A percentile compares a stretch with the other conserved stretches of the same genome.
Conservation (phyloP, 2,329 filamentous ascomycete genomes). For the Fusarium proliferatum region DNA sequence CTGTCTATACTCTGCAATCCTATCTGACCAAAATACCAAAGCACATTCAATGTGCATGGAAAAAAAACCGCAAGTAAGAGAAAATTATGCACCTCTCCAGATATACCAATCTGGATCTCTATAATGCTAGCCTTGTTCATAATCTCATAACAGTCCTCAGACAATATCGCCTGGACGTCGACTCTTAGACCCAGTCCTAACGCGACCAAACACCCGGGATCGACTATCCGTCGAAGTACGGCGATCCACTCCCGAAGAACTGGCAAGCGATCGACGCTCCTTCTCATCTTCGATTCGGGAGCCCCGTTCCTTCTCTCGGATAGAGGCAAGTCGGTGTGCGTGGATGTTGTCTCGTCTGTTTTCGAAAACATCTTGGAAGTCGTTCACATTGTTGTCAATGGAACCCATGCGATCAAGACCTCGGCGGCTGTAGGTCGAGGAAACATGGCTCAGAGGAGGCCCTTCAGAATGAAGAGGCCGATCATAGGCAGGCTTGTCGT, state of each 20-base stretch:
- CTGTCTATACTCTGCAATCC: constrained; percentile 1
- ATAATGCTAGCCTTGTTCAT: constrained; percentile 22
- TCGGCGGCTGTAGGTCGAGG: constrained; percentile 30
- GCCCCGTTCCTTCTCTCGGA: constrained; percentile 52
- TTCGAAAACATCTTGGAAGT: constrained; percentile 61
- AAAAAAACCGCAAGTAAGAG: not conserved
- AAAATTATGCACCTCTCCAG: constrained; percentile 24
- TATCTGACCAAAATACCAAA: not conserved
- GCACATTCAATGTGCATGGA: constrained; percentile 9
- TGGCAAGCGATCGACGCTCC: constrained; percentile 42
- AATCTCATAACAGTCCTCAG: constrained; percentile 37
- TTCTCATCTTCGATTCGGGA: constrained; percentile 43
- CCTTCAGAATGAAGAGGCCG: constrained; percentile 23
- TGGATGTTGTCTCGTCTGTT: constrained; percentile 52
- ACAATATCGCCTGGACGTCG: constrained; percentile 44
- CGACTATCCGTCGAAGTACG: constrained; percentile 43
- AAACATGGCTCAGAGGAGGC: constrained; percentile 17
- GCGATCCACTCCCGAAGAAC: constrained; percentile 45
- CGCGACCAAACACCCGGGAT: constrained; percentile 46
- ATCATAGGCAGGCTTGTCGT: constrained; percentile 18
- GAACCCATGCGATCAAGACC: constrained; percentile 41
- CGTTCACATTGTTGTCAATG: constrained; percentile 51
- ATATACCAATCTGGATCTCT: constrained; percentile 25
- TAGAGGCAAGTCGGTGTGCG: constrained; percentile 52
- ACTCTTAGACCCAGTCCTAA: constrained; percentile 46